Evolutionary conservation across 1,139 yeast species (phyloP).

Genomic region (Schwanniomyces etchellsii): DNA sequence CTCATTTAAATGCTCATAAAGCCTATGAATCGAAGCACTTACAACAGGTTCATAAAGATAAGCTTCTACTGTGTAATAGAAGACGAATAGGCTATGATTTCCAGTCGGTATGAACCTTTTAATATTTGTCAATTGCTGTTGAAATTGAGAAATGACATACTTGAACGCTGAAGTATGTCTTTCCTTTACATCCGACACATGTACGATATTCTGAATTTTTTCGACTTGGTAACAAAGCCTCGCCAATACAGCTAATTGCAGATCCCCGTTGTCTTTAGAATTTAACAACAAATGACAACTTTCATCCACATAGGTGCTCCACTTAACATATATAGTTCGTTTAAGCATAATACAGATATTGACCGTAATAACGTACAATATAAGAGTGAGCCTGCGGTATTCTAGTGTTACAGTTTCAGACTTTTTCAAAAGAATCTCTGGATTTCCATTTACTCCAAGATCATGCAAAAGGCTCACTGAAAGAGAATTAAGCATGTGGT

Average conservation of each 20-base stretch:
- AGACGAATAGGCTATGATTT: conserved; percentile 42
- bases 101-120: conserved; percentile 29
- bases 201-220: conserved; percentile 50
- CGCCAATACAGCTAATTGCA: conserved; percentile 52
- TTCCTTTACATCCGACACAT: conserved; percentile 29
- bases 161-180: conserved; percentile 18
- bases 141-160: conserved; percentile 37
- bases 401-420: conserved; percentile 22
- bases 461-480: conserved; percentile 73
- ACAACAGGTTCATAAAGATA: conserved; percentile 61
- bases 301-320: conserved; percentile 61
- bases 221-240: conserved; percentile 59
- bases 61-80: conserved; percentile 64
- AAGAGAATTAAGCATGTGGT: conserved; percentile 61
- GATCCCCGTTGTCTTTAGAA: conserved; percentile 22
- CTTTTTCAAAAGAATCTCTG: conserved; percentile 9
- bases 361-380: conserved; percentile 46
- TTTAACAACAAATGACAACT: conserved; percentile 48
- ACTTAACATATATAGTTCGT: conserved; percentile 46
- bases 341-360: conserved; percentile 50
- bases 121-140: conserved; percentile 32
- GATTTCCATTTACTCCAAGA: conserved; percentile 60
- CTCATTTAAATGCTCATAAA: conserved; percentile 18
- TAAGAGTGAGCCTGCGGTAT: conserved; percentile 39
- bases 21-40: conserved; percentile 21